Evolutionary conservation across 352 stramenopile species (phyloP).

Genomic region (Phytophthora syringae): DNA sequence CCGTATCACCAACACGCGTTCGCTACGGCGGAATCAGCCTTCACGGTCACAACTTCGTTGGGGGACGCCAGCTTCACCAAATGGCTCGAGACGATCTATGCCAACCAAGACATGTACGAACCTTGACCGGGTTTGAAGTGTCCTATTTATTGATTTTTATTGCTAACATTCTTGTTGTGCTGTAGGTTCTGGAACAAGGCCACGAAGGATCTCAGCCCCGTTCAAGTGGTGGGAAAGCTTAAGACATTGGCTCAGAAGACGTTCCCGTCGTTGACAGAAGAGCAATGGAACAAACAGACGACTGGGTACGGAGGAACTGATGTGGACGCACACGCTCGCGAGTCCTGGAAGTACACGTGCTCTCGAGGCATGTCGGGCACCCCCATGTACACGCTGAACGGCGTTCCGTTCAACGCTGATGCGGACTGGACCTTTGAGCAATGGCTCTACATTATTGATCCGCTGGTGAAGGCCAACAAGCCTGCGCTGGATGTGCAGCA

Average conservation of each 20-base stretch:
- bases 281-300: slow-evolving; percentile 77
- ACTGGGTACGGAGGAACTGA: slow-evolving; percentile 78
- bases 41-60: slow-evolving; percentile 67
- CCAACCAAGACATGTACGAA: slow-evolving; percentile 74
- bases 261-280: slow-evolving; percentile 64
- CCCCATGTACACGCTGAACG: slow-evolving; percentile 82
- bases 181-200: slow-evolving; percentile 76
- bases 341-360: slow-evolving; percentile 87
- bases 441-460: slow-evolving; percentile 64
- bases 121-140: background rate
- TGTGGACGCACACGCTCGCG: slow-evolving; percentile 60
- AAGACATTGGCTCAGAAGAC: slow-evolving; percentile 66
- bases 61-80: slow-evolving; percentile 61
- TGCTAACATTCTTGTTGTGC: background rate
- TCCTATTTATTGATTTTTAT: background rate
- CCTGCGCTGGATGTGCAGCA: slow-evolving; percentile 35
- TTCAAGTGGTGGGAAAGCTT: slow-evolving; percentile 74
- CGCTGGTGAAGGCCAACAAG: slow-evolving; percentile 51
- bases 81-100: slow-evolving; percentile 85
- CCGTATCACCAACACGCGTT: slow-evolving; percentile 85
- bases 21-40: slow-evolving; percentile 61
- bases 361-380: slow-evolving; percentile 76
- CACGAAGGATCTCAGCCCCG: slow-evolving; percentile 76
- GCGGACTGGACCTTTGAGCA: slow-evolving; percentile 72
- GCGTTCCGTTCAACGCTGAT: slow-evolving; percentile 74